Evolutionary conservation across 805 yeast species (phyloP).

Genomic region (Jamesozyma lodderae): DNA sequence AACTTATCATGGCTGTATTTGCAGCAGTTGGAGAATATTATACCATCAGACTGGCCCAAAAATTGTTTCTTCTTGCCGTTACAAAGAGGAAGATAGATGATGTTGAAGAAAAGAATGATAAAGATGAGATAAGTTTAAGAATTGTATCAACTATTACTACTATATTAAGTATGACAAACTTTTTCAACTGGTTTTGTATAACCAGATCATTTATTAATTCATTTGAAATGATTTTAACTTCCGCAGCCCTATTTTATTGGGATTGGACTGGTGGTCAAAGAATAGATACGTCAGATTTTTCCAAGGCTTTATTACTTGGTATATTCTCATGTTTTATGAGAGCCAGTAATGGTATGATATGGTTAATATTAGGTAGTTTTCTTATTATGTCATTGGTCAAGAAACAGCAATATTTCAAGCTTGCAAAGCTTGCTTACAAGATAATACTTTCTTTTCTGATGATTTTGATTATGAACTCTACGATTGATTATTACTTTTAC

Average conservation of each 20-base stretch:
- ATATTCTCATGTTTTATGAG: slow-evolving; percentile 60
- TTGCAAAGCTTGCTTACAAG: slow-evolving; percentile 14
- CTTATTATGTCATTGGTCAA: slow-evolving; percentile 15
- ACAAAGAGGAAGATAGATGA: slow-evolving; percentile 13
- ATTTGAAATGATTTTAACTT: slow-evolving; percentile 64
- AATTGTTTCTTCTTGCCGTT: slow-evolving; percentile 17
- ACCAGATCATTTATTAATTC: slow-evolving; percentile 84
- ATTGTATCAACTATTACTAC: slow-evolving; percentile 14
- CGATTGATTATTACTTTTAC: slow-evolving; percentile 56
- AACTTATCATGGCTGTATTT: slow-evolving; percentile 55
- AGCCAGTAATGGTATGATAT: slow-evolving; percentile 75
- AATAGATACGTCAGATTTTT: slow-evolving; percentile 17
- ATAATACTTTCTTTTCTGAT: slow-evolving; percentile 13
- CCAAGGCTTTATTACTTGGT: slow-evolving; percentile 42
- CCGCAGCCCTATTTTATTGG: slow-evolving; percentile 62
- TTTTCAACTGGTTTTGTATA: slow-evolving; percentile 70
- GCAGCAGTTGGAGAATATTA: slow-evolving; percentile 67
- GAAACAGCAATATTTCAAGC: slow-evolving; percentile 6
- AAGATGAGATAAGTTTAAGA: neutral
- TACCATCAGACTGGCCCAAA: slow-evolving; percentile 40
- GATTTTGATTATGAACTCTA: slow-evolving; percentile 32
- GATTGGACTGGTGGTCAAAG: slow-evolving; percentile 40
- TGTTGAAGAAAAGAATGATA: slow-evolving; percentile 9
- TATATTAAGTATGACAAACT: slow-evolving; percentile 22
- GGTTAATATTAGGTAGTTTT: slow-evolving; percentile 54